Base-by-base conservation (phyloP, 805 yeast genomes). In the Barnettozyma vustinii region DNA sequence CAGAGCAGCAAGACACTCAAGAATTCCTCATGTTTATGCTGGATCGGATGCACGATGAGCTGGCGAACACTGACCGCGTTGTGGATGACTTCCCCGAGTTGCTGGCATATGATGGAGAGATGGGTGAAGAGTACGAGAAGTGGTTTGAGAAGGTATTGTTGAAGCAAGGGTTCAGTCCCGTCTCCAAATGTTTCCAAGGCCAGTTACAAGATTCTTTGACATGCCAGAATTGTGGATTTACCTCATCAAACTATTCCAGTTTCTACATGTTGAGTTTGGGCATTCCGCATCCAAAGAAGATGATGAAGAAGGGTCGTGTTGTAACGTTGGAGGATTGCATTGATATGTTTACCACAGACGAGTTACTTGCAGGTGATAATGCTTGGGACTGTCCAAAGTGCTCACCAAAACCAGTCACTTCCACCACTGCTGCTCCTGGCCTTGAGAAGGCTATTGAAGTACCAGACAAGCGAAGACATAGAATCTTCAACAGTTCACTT, bases 381-480 rank as follows among this genome's bases (percentile, higher is more conserved):
- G 87, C 94, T 1, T 86, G 95, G 95, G 78, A 83, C 54, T 86
- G 95, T 69, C 91, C 94, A 8, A 77, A 80, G 47, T 86, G 95
- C 67, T 52, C 56, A 26, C 40, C 9, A 18, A 43, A 23, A 37
- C 20, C 30, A 47, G 23, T 8, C 23, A 26, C n/a, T 40, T 23
- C 3, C 36, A 37, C 20, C 18, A 20, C 20, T 16, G 9, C 40
- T 9, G 25, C 18, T 16, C 16, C 33, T 13, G n/a, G 25, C 15
- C 13, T n/a, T 2, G 58, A 50, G n/a, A 47, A 53, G 32, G 51
- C 47, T 40, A 21, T 27, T 19, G 30, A 18, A 9, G 18, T 21
- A 9, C 25, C 25, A 10, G 43, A 50, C 19, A 41, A 45, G 5
- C 52, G 56, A 47, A 53, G 40, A 23, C 66, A 56, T 48, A 59